These are phyloP conservation scores for Citrullus colocynthis DNA, from an alignment of 306 rosid species.

Conservation along the genomic window DNA sequence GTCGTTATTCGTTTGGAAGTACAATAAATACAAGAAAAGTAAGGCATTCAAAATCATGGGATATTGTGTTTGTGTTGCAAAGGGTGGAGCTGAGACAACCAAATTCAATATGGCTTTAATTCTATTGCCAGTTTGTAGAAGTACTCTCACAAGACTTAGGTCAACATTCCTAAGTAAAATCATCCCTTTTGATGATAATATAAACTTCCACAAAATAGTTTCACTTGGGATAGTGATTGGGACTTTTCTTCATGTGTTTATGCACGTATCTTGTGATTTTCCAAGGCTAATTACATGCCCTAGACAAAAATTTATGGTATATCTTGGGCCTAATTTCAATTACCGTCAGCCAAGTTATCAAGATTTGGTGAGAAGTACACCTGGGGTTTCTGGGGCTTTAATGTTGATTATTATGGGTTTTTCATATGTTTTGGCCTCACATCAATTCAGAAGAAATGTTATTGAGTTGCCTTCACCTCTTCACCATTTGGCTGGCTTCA, in stretches of 20 bases:
- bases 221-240: constrained; percentile 47
- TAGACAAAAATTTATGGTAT: constrained; percentile 18
- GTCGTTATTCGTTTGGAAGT: constrained; percentile 55
- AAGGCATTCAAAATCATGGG: constrained; percentile 63
- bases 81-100: constrained; percentile 90
- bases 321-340: constrained; percentile 39
- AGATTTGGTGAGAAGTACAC: constrained; percentile 22
- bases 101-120: constrained; percentile 91
- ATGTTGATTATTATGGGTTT: constrained; percentile 61
- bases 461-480: constrained; percentile 42
- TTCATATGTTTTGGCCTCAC: constrained; percentile 63
- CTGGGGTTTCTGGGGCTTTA: constrained; percentile 54
- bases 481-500: constrained; percentile 63
- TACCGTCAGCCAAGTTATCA: constrained; percentile 35
- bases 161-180: constrained; percentile 43
- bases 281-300: constrained; percentile 48
- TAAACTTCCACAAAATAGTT: constrained; percentile 66
- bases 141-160: constrained; percentile 59
- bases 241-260: constrained; percentile 29
- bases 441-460: constrained; percentile 45
- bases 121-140: constrained; percentile 72
- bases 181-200: constrained; percentile 80
- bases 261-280: constrained; percentile 67
- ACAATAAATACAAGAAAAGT: constrained; percentile 28
- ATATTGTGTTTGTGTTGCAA: constrained; percentile 63